Percentiles rank a stretch among this genome's conserved stretches.
These are phyloP conservation scores for Vitis hybrid DNA, from an alignment of 177 flowering plant genomes.

Conservation along the genomic window DNA sequence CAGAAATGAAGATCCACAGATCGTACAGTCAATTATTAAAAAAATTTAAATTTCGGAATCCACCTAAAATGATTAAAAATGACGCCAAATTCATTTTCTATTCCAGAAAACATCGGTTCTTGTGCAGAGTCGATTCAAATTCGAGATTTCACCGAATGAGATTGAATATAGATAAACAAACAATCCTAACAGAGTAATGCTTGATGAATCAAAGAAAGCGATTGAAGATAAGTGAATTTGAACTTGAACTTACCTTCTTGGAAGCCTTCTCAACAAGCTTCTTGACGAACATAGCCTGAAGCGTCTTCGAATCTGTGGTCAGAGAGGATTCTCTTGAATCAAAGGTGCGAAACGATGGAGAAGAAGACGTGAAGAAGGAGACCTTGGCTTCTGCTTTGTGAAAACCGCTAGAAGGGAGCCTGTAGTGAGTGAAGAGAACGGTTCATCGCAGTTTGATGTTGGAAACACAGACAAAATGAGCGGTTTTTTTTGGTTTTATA, in stretches of 20 bases:
- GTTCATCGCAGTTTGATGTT: constrained; percentile 29
- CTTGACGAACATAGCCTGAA: constrained; percentile 54
- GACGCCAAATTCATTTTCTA: too few relatives aligned
- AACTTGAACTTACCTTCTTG: constrained; percentile 49
- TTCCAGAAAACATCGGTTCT: too few relatives aligned
- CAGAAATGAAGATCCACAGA: too few relatives aligned
- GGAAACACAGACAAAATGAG: neutral
- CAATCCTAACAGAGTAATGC: neutral
- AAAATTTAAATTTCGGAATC: too few relatives aligned
- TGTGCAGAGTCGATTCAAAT: too few relatives aligned
- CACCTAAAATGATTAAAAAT: too few relatives aligned
- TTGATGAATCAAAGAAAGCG: neutral
- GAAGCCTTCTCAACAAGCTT: constrained; percentile 81
- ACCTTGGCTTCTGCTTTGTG: constrained; percentile 24
- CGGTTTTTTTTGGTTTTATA: constrained; percentile 8
- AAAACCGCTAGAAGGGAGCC: constrained; percentile 22
- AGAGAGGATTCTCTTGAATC: neutral
- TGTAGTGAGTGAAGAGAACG: constrained; percentile 20
- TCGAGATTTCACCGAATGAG: neutral
- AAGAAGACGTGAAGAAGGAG: neutral
- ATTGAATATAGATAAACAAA: neutral
- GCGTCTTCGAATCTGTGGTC: neutral
- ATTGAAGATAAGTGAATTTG: neutral
- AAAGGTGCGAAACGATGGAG: too few relatives aligned
- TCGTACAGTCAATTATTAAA: too few relatives aligned